These are phyloP conservation scores for Rhizopus delemar DNA, from an alignment of 371 early-diverging fungal genomes.

Conservation along the genomic window DNA sequence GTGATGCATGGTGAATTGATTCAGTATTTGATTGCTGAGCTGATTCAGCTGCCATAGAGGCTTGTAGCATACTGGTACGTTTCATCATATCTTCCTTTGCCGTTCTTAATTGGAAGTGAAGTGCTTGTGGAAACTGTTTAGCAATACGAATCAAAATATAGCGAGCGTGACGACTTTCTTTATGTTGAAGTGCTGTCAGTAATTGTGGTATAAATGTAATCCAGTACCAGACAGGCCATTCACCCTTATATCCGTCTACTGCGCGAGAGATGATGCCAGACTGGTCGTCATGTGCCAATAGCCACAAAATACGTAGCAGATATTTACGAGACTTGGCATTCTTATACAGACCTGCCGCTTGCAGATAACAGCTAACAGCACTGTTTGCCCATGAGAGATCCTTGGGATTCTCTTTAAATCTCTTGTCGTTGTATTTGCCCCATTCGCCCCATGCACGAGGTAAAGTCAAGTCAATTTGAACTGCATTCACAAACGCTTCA, in stretches of 20 bases:
- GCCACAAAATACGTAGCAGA: conserved; percentile 92
- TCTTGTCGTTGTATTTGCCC: conserved; percentile 93
- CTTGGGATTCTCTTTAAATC: conserved; percentile 80
- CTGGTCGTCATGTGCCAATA: conserved; percentile 87
- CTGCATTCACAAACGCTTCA: conserved; percentile 89
- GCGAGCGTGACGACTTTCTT: conserved; percentile 80
- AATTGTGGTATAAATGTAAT: conserved; percentile 97
- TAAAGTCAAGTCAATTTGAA: conserved; percentile 86
- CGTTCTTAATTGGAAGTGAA: conserved; percentile 83
- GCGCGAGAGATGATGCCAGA: conserved; percentile 73
- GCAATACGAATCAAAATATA: conserved; percentile 89
- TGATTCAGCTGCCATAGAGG: conserved; percentile 7
- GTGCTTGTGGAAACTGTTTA: conserved; percentile 91
- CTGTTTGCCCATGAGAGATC: conserved; percentile 84
- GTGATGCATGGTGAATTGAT: background rate
- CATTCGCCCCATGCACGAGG: conserved; percentile 97
- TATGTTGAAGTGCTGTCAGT: conserved; percentile 72
- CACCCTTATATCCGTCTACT: conserved; percentile 88
- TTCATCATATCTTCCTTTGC: conserved; percentile 88
- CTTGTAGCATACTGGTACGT: conserved; percentile 25
- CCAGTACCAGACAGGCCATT: conserved; percentile 97
- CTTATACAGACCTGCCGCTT: conserved; percentile 91
- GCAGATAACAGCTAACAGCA: conserved; percentile 96
- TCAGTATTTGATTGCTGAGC: conserved; percentile 3
- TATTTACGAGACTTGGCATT: conserved; percentile 88